Percentiles rank a stretch among this genome's conserved stretches.
Conservation (phyloP, 441 rosid genomes). For the Arabidopsis lyrata region DNA sequence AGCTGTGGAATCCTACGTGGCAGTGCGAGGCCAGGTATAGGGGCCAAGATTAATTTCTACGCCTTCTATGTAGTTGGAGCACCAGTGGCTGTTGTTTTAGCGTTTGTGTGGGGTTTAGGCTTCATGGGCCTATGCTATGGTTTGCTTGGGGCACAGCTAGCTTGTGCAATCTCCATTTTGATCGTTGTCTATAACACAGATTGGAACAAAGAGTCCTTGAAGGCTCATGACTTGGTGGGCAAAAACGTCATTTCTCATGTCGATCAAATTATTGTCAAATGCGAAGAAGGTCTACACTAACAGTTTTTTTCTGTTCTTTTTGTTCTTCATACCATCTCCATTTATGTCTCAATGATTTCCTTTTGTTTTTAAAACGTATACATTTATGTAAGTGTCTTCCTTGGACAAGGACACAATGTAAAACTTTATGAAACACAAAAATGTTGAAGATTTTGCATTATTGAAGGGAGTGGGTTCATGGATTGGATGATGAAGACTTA, state of each 20-base stretch:
- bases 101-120: constrained; percentile 67
- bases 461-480: constrained; percentile 31
- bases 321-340: constrained; percentile 23
- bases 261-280: constrained; percentile 35
- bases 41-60: constrained; percentile 79
- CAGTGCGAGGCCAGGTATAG: constrained; percentile 85
- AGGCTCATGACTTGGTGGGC: constrained; percentile 71
- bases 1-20: constrained; percentile 91
- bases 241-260: constrained; percentile 18
- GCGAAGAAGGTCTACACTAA: constrained; percentile 43
- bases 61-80: constrained; percentile 95
- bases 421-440: constrained; percentile 22
- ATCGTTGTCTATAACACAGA: constrained; percentile 72
- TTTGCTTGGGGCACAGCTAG: constrained; percentile 78
- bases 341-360: neutral
- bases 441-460: constrained; percentile 13
- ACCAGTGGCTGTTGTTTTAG: constrained; percentile 70
- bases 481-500: constrained; percentile 33
- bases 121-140: constrained; percentile 92
- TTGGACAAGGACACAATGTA: constrained; percentile 27
- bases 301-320: constrained; percentile 1
- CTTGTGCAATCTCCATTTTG: constrained; percentile 71
- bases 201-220: constrained; percentile 78
- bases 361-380: no score
- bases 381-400: neutral